These are phyloP conservation scores for Scortechinia acanthostroma DNA, from an alignment of 2,329 filamentous ascomycete genomes.

Conservation along the genomic window DNA sequence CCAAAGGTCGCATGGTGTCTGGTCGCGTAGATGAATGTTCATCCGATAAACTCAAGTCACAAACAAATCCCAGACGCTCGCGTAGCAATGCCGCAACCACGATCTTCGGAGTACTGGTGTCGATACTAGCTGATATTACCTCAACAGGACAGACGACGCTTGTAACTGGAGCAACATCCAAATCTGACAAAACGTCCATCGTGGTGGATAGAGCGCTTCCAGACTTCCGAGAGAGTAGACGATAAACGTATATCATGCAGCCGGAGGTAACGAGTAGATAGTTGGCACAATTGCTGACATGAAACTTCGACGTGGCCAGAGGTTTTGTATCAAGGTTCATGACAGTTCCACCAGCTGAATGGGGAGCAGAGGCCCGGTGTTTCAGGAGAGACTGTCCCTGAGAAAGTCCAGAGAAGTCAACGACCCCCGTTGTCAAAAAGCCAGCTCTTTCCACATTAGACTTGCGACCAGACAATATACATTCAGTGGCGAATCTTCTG, in stretches of 20 bases:
- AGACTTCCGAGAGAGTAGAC: slow-evolving; percentile 17
- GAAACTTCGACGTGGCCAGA: slow-evolving; percentile 24
- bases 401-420: slow-evolving; percentile 12
- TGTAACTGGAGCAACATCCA: slow-evolving; percentile 33
- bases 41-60: slow-evolving; percentile 29
- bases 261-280: slow-evolving; percentile 48
- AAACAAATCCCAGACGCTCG: slow-evolving; percentile 53
- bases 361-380: too few species aligned
- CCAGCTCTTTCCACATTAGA: slow-evolving; percentile 7
- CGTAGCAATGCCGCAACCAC: slow-evolving; percentile 51
- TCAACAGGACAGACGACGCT: slow-evolving; percentile 46
- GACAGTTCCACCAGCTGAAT: too few species aligned
- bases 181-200: slow-evolving; percentile 5
- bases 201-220: slow-evolving; percentile 13
- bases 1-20: background rate
- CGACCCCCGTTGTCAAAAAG: slow-evolving; percentile 1
- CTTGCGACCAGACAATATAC: slow-evolving; percentile 17
- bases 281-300: slow-evolving; percentile 46
- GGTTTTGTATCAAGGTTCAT: too few species aligned
- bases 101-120: slow-evolving; percentile 44
- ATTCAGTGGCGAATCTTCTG: slow-evolving; percentile 31
- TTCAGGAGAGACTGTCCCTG: too few species aligned
- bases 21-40: background rate
- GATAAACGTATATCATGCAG: slow-evolving; percentile 47
- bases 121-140: slow-evolving; percentile 54